Evolutionary conservation across 2,329 filamentous ascomycete genomes (phyloP).

Genomic region (Monosporascus cannonballus): DNA sequence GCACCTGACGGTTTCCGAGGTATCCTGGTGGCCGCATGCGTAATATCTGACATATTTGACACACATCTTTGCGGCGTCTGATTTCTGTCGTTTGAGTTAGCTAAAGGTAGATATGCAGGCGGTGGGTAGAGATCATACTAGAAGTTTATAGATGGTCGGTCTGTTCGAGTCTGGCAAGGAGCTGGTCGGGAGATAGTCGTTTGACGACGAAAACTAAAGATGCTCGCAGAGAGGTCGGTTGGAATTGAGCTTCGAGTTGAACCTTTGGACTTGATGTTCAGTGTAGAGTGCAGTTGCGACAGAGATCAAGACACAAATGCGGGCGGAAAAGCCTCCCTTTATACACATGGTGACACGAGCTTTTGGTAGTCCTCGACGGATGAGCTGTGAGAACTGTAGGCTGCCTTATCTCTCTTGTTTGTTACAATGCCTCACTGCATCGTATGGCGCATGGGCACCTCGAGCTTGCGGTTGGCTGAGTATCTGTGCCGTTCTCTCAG

Average conservation of each 20-base stretch:
- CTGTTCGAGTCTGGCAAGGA: too few species aligned
- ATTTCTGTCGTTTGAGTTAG: background rate
- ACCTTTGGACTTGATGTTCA: background rate
- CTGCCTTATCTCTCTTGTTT: background rate
- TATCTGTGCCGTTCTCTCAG: background rate
- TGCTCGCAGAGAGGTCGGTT: too few species aligned
- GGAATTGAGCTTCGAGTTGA: background rate
- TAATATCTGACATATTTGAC: background rate
- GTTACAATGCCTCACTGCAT: background rate
- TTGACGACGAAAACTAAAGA: too few species aligned
- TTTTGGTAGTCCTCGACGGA: background rate
- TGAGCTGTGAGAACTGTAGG: background rate
- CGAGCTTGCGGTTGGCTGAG: background rate
- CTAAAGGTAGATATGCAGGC: background rate
- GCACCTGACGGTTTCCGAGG: background rate
- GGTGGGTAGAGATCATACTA: too few species aligned
- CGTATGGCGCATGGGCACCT: background rate
- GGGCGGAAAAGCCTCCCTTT: background rate
- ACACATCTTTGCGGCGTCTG: background rate
- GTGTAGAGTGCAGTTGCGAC: background rate
- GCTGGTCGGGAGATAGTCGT: too few species aligned
- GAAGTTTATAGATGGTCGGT: too few species aligned
- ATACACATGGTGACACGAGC: background rate
- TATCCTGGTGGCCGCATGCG: slow-evolving; percentile 1
- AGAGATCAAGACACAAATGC: background rate